Conservation (phyloP, 179 eudicot species). For the Vitellaria paradoxa region DNA sequence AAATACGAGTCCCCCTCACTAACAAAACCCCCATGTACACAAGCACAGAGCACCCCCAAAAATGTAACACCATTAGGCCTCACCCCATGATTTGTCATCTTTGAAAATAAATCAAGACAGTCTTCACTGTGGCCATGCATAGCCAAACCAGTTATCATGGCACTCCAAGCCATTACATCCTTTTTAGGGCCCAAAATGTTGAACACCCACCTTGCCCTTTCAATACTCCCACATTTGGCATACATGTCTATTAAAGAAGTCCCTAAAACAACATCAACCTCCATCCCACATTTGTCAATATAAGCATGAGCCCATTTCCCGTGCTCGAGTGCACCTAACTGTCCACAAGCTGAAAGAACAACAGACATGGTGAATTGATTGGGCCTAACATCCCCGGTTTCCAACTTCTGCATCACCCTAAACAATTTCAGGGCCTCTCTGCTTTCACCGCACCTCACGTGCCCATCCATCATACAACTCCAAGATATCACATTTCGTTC, state of each 20-base stretch:
- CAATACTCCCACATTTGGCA: conserved; percentile 45
- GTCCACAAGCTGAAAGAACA: conserved; percentile 38
- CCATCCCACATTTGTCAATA: conserved; percentile 26
- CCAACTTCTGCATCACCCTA: conserved; percentile 30
- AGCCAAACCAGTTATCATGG: conserved; percentile 41
- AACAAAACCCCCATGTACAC: conserved; percentile 41
- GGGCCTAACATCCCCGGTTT: conserved; percentile 21
- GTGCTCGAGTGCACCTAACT: conserved; percentile 32
- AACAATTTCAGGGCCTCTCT: conserved; percentile 32
- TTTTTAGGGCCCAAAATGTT: conserved; percentile 23
- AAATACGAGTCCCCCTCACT: conserved; percentile 31
- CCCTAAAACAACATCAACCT: conserved; percentile 28
- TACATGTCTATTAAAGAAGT: conserved; percentile 45
- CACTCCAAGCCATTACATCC: conserved; percentile 43
- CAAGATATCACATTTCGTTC: conserved; percentile 40
- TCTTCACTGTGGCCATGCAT: conserved; percentile 34
- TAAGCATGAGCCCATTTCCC: conserved; percentile 39
- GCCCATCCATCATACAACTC: conserved; percentile 43
- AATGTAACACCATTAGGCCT: conserved; percentile 29
- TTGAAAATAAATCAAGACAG: conserved; percentile 22
- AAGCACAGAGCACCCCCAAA: conserved; percentile 30
- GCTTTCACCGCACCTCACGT: conserved; percentile 26
- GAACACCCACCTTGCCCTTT: conserved; percentile 32
- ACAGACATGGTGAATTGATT: conserved; percentile 31
- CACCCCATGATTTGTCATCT: conserved; percentile 23